These are phyloP conservation scores for Rhododendron henanense DNA, from an alignment of 148 eudicot genomes.

Conservation along the genomic window DNA sequence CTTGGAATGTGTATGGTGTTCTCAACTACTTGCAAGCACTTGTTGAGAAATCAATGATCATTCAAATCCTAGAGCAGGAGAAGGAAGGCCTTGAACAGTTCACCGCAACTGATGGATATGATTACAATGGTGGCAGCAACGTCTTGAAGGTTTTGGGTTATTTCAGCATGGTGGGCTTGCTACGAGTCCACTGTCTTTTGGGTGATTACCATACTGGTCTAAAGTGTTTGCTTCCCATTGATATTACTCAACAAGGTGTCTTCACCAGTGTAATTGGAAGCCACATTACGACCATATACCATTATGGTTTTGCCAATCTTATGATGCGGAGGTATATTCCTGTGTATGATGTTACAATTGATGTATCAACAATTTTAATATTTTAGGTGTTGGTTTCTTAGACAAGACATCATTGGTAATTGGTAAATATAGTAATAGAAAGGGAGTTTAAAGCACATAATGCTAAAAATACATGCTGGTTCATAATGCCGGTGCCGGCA, in stretches of 20 bases:
- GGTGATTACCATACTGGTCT: slow-evolving; percentile 97
- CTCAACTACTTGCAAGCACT: slow-evolving; percentile 97
- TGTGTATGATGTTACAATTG: too few species aligned
- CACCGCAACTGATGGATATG: slow-evolving; percentile 94
- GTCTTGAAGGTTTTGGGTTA: slow-evolving; percentile 94
- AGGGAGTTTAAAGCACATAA: background rate
- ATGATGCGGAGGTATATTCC: slow-evolving; percentile 78
- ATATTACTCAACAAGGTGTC: slow-evolving; percentile 93
- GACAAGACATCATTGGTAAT: background rate
- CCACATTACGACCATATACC: slow-evolving; percentile 92
- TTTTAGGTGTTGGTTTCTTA: background rate
- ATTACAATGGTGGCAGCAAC: slow-evolving; percentile 92
- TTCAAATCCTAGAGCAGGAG: slow-evolving; percentile 75
- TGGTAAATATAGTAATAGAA: background rate
- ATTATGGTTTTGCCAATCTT: slow-evolving; percentile 97
- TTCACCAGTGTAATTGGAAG: slow-evolving; percentile 93
- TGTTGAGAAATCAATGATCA: slow-evolving; percentile 82
- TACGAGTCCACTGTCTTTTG: slow-evolving; percentile 84
- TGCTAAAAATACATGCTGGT: background rate
- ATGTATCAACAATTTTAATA: background rate
- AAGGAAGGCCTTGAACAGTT: slow-evolving; percentile 93
- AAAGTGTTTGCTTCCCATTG: slow-evolving; percentile 88
- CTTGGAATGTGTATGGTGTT: slow-evolving; percentile 98
- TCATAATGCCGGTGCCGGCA: background rate
- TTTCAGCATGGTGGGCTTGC: slow-evolving; percentile 97